These are phyloP conservation scores for Fagopyrum esculentum DNA, from an alignment of 148 eudicot genomes.

Conservation along the genomic window DNA sequence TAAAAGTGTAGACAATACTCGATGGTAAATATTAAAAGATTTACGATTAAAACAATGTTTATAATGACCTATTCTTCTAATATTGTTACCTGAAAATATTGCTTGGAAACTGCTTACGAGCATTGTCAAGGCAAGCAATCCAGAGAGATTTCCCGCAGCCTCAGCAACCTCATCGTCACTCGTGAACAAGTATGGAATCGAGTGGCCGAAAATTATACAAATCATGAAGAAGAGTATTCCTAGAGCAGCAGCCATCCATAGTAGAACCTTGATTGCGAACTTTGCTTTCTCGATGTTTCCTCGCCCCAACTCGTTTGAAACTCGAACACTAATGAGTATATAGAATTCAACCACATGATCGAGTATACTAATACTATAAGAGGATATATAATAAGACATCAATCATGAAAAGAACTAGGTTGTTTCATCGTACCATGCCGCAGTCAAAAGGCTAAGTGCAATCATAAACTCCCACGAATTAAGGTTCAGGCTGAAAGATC, in stretches of 20 bases:
- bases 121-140: slow-evolving; percentile 48
- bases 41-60: too few species aligned
- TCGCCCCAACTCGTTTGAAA: slow-evolving; percentile 68
- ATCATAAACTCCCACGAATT: not conserved
- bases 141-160: slow-evolving; percentile 52
- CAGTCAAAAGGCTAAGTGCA: not conserved
- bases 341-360: not conserved
- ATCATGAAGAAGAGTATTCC: slow-evolving; percentile 38
- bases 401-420: too few species aligned
- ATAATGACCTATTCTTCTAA: not conserved
- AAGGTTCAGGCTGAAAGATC: not conserved
- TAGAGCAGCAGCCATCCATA: slow-evolving; percentile 38
- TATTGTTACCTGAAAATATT: slow-evolving; percentile 51
- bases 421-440: not conserved
- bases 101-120: slow-evolving; percentile 58
- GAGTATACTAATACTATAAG: not conserved
- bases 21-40: too few species aligned
- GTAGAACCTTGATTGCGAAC: slow-evolving; percentile 56
- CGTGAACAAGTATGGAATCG: slow-evolving; percentile 58
- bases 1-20: too few species aligned
- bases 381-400: too few species aligned
- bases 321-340: slow-evolving; percentile 50
- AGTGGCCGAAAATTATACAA: slow-evolving; percentile 25
- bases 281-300: slow-evolving; percentile 58
- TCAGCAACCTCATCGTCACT: slow-evolving; percentile 42